phyloP scores from a whole-genome alignment of 441 rosid species.

The Cnidoscolus chayamansa region DNA sequence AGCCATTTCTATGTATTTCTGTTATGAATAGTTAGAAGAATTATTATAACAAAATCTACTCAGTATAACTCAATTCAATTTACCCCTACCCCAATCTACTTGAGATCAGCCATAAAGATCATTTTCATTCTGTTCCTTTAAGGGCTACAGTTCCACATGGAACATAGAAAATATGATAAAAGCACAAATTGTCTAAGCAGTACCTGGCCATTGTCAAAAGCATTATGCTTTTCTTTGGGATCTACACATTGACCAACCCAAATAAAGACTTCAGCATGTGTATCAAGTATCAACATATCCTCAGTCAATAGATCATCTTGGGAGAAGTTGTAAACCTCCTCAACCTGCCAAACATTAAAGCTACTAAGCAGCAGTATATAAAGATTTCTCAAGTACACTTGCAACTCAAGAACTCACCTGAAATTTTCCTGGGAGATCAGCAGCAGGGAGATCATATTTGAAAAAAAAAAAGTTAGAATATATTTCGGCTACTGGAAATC shows the following conservation, averaged over 20 bases:
- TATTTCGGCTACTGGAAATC: constrained; percentile 22
- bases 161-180: background rate
- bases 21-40: constrained; percentile 30
- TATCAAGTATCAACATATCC: constrained; percentile 87
- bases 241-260: constrained; percentile 96
- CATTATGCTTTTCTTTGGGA: constrained; percentile 82
- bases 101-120: background rate
- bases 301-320: constrained; percentile 97
- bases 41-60: constrained; percentile 14
- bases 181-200: constrained; percentile 14
- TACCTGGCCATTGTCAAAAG: constrained; percentile 94
- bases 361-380: constrained; percentile 19
- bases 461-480: constrained; percentile 52
- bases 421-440: constrained; percentile 73
- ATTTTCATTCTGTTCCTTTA: background rate
- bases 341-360: constrained; percentile 51
- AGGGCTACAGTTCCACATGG: background rate
- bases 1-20: constrained; percentile 84
- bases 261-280: constrained; percentile 92
- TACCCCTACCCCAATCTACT: background rate
- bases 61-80: background rate
- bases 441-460: constrained; percentile 38
- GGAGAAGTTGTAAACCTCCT: constrained; percentile 83
- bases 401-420: constrained; percentile 59
- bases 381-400: constrained; percentile 19